Conservation (phyloP, 768 basidiomycete genomes). For the Lactarius quietus region DNA sequence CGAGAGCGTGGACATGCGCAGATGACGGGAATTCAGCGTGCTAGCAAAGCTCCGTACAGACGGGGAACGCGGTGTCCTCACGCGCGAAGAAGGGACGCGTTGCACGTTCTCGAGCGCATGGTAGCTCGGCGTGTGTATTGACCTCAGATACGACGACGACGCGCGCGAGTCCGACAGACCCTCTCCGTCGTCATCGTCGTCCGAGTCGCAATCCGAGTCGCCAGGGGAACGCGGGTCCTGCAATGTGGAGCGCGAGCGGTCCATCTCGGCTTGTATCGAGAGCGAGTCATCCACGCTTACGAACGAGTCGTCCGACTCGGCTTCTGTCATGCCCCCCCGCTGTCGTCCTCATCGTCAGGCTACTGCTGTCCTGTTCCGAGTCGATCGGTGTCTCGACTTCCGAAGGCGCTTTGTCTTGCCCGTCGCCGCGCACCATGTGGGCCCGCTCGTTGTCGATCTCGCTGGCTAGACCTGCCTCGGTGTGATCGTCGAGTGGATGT, state of each 20-base stretch:
- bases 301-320: slow-evolving; percentile 19
- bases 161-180: neutral
- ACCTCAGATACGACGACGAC: neutral
- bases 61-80: neutral
- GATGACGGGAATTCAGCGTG: slow-evolving; percentile 29
- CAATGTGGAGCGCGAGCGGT: neutral
- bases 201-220: slow-evolving; percentile 3
- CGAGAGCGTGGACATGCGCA: slow-evolving; percentile 36
- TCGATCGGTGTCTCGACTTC: neutral
- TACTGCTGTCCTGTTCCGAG: slow-evolving; percentile 14
- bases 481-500: slow-evolving; percentile 48
- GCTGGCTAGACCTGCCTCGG: slow-evolving; percentile 58
- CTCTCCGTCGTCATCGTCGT: neutral
- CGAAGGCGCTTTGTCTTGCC: slow-evolving; percentile 46
- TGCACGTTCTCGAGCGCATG: slow-evolving; percentile 5
- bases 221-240: slow-evolving; percentile 3
- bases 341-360: neutral
- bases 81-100: neutral
- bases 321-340: slow-evolving; percentile 13
- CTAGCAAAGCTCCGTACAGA: slow-evolving; percentile 7
- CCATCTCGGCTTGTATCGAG: slow-evolving; percentile 1
- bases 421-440: slow-evolving; percentile 72
- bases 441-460: slow-evolving; percentile 69
- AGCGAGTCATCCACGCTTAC: slow-evolving; percentile 20
- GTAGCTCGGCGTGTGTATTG: slow-evolving; percentile 17